phyloP scores from a whole-genome alignment of 164 flowering plant species.

The Protea cynaroides region DNA sequence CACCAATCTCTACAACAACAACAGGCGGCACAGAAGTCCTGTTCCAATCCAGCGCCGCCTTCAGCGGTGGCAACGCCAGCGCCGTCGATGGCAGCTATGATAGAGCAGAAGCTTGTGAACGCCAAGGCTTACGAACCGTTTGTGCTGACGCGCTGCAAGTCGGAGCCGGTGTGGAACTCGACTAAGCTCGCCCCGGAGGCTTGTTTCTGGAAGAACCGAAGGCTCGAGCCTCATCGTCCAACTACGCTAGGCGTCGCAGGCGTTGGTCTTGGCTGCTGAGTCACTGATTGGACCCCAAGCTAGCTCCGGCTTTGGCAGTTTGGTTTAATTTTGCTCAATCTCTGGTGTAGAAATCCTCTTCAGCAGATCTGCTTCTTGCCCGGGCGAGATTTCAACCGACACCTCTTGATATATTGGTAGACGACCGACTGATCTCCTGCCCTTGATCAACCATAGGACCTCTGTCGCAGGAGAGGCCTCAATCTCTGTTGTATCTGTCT shows the following conservation, averaged over 20 bases:
- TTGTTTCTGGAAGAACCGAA: slow-evolving; percentile 77
- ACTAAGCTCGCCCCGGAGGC: slow-evolving; percentile 59
- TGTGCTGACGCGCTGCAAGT: slow-evolving; percentile 83
- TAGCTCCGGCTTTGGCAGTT: no score
- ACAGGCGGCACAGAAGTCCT: slow-evolving; percentile 8
- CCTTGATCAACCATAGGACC: no score
- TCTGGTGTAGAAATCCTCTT: no score
- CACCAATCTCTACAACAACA: no score
- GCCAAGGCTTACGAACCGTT: slow-evolving; percentile 68
- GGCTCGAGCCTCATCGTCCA: slow-evolving; percentile 58
- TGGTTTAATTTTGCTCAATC: no score
- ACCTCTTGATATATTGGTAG: no score
- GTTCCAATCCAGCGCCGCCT: not conserved
- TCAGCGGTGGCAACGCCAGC: slow-evolving; percentile 5
- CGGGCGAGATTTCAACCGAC: no score
- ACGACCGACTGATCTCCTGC: no score
- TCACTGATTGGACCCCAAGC: no score
- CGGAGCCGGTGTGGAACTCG: slow-evolving; percentile 84
- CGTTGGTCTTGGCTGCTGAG: slow-evolving; percentile 68
- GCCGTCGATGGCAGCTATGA: slow-evolving; percentile 50
- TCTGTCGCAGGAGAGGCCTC: no score
- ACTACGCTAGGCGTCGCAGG: slow-evolving; percentile 47
- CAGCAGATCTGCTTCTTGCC: no score
- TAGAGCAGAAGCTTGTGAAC: slow-evolving; percentile 62
- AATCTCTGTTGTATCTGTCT: no score